These are phyloP conservation scores for Ascochyta lentis DNA, from an alignment of 2,329 filamentous ascomycete species.

Conservation along the genomic window DNA sequence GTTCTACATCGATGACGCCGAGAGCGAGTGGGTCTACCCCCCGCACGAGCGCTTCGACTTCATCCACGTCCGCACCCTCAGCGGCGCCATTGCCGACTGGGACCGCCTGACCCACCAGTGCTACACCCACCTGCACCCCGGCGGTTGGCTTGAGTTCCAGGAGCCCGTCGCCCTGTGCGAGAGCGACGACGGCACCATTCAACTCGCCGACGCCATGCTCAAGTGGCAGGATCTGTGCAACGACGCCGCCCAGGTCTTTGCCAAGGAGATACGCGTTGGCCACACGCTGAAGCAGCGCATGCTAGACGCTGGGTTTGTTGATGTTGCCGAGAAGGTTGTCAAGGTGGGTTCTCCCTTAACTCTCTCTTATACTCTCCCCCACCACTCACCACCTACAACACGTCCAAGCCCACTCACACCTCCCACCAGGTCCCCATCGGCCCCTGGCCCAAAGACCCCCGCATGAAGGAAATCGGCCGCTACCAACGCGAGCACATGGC, in stretches of 20 bases:
- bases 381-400: neutral
- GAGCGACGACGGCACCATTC: slow-evolving; percentile 42
- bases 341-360: slow-evolving; percentile 28
- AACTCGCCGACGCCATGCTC: slow-evolving; percentile 28
- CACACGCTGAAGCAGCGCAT: slow-evolving; percentile 35
- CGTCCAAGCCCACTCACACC: no score
- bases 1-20: slow-evolving; percentile 53
- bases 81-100: slow-evolving; percentile 44
- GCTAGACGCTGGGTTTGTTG: slow-evolving; percentile 41
- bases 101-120: slow-evolving; percentile 33
- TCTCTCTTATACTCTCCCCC: neutral
- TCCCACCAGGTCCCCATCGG: slow-evolving; percentile 39
- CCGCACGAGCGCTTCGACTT: slow-evolving; percentile 45
- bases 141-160: slow-evolving; percentile 48
- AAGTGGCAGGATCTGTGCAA: slow-evolving; percentile 42
- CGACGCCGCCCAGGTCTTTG: slow-evolving; percentile 34
- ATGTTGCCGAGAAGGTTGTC: slow-evolving; percentile 43
- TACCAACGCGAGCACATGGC: slow-evolving; percentile 48
- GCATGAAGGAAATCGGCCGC: slow-evolving; percentile 58
- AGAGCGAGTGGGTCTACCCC: slow-evolving; percentile 48
- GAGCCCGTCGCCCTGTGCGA: slow-evolving; percentile 43
- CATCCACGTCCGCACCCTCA: slow-evolving; percentile 43
- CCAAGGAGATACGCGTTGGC: slow-evolving; percentile 36
- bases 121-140: slow-evolving; percentile 38
- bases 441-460: slow-evolving; percentile 56